phyloP scores from a whole-genome alignment of 768 basidiomycete species.

The Lentinula boryana region DNA sequence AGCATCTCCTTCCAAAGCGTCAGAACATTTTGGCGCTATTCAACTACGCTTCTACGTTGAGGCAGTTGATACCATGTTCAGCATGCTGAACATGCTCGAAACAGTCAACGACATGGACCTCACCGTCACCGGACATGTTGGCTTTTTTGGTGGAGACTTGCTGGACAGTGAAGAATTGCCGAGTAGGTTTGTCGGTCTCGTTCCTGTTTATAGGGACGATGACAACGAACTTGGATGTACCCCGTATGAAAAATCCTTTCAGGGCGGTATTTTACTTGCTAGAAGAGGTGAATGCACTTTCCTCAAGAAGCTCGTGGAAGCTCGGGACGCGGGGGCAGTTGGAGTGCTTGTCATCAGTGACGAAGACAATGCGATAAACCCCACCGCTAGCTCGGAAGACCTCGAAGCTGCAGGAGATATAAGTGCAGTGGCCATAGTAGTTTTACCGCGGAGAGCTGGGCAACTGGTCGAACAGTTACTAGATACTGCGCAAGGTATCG shows the following conservation, averaged over 20 bases:
- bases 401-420: conserved; percentile 52
- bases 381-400: conserved; percentile 56
- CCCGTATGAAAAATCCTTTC: conserved; percentile 42
- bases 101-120: conserved; percentile 33
- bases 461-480: conserved; percentile 51
- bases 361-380: conserved; percentile 55
- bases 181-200: conserved; percentile 46
- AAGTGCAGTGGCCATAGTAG: conserved; percentile 51
- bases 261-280: conserved; percentile 53
- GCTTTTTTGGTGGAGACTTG: conserved; percentile 67
- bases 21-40: conserved; percentile 30
- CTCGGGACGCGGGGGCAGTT: conserved; percentile 62
- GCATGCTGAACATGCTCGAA: conserved; percentile 31
- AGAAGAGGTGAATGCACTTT: conserved; percentile 85
- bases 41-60: conserved; percentile 56
- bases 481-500: conserved; percentile 39
- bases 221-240: conserved; percentile 56
- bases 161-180: conserved; percentile 21
- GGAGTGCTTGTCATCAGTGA: conserved; percentile 76
- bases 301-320: conserved; percentile 70
- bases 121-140: conserved; percentile 54
- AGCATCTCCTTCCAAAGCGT: conserved; percentile 18
- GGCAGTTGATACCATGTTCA: conserved; percentile 38
- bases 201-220: conserved; percentile 46
- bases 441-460: conserved; percentile 50